Conservation (phyloP, 2,329 filamentous ascomycete genomes). For the Penicillium aurantiogriseum region DNA sequence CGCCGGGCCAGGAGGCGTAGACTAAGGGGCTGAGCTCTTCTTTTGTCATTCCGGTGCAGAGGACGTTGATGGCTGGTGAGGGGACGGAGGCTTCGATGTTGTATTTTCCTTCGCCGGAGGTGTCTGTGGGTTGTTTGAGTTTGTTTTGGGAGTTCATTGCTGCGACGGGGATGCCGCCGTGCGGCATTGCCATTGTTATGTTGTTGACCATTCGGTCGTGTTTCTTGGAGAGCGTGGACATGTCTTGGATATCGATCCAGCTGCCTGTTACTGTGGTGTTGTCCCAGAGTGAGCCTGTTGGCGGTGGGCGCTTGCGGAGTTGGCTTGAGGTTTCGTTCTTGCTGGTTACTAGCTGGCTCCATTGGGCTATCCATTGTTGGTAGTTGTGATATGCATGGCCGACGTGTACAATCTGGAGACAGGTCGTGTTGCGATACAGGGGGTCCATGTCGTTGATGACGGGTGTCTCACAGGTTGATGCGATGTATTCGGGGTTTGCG, state of each 20-base stretch:
- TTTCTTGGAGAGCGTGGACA: slow-evolving; percentile 50
- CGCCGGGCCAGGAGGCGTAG: slow-evolving; percentile 59
- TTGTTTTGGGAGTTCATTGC: slow-evolving; percentile 60
- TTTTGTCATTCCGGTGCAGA: slow-evolving; percentile 66
- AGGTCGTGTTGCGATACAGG: slow-evolving; percentile 52
- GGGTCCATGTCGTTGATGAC: slow-evolving; percentile 49
- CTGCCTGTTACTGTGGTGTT: slow-evolving; percentile 68
- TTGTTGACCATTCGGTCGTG: slow-evolving; percentile 67
- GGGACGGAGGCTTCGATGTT: slow-evolving; percentile 66
- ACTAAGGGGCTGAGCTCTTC: slow-evolving; percentile 64
- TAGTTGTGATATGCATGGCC: slow-evolving; percentile 69
- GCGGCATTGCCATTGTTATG: slow-evolving; percentile 73
- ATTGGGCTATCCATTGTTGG: slow-evolving; percentile 58
- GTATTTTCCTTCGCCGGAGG: slow-evolving; percentile 67
- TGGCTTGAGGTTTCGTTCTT: slow-evolving; percentile 45
- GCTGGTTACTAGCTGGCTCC: slow-evolving; percentile 50
- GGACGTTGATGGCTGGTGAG: slow-evolving; percentile 67
- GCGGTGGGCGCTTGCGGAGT: slow-evolving; percentile 54
- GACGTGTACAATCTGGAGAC: slow-evolving; percentile 67
- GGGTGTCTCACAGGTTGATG: slow-evolving; percentile 60
- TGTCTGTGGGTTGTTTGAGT: slow-evolving; percentile 67
- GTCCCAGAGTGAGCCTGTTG: slow-evolving; percentile 64
- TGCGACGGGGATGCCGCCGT: slow-evolving; percentile 66
- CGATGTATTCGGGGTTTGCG: slow-evolving; percentile 60
- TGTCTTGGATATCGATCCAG: slow-evolving; percentile 65